Base-by-base conservation (phyloP, 495 filamentous ascomycete genomes). In the Niebla homalea region DNA sequence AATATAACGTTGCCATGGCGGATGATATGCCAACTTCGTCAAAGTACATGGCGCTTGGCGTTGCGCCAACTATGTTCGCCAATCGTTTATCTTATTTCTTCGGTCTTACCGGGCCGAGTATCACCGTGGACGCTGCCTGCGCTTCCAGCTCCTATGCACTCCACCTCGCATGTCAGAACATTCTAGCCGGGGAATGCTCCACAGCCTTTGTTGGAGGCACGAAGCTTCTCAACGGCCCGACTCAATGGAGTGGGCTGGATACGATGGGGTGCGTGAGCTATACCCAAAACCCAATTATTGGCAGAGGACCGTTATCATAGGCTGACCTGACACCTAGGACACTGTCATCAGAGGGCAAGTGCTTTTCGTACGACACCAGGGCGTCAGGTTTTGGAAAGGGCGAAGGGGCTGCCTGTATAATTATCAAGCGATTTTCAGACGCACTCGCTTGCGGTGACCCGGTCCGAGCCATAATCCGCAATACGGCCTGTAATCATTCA, bases 51-150 rank as follows among this genome's bases (percentile, higher is more conserved):
- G 43, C 16, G 14, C 15, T 26, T 44, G 54, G 54, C 4, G 48
- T 29, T n/a, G 15, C 43, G 3, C 32, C 51, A 18, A 49, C 47
- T 8, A 47, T 49, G 43, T 21, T 48, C n/a, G 39, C 46, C 22
- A 52, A 52, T 15, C 47, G 48, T 10, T 25, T 58, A 37, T 92
- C 89, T 59, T 82, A 81, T 59, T 81, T 83, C 59, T 85, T 93
- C 60, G 85, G 85, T 46, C 88, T 93, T 61, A 83, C 77, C 49
- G 88, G 88, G 0, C 88, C 88, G 0, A 89, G 83, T 55, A 75
- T 85, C 57, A 84, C 77, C 53, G 75, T 92, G 35, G 89, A 95
- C 60, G 92, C 89, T 1, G 73, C 71, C 0, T 77, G 73, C 41
- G 74, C 73, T 0, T 68, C 67, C 26, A 65, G 65, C 48, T 51